Percentiles rank a stretch among this genome's conserved stretches.
Evolutionary conservation across 2,329 filamentous ascomycete genomes (phyloP).

Genomic region (Lasiodiplodia gonubiensis): DNA sequence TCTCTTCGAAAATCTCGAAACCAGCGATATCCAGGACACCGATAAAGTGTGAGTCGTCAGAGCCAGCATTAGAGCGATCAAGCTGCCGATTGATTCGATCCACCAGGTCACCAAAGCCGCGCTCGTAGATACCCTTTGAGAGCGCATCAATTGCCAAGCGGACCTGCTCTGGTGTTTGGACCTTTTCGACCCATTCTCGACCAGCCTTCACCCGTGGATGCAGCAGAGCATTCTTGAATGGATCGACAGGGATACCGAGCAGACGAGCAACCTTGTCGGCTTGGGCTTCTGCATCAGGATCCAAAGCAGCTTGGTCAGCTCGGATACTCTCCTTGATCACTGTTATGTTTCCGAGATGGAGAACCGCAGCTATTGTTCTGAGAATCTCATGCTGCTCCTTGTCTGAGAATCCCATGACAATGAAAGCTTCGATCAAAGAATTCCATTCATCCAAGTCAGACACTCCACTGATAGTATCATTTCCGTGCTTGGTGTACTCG

Average conservation of each 20-base stretch:
- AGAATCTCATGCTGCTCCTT: conserved; percentile 84
- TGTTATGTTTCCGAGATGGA: conserved; percentile 90
- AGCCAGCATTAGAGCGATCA: conserved; percentile 79
- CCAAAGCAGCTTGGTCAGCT: conserved; percentile 86
- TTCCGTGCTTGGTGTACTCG: conserved; percentile 87
- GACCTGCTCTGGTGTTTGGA: conserved; percentile 96
- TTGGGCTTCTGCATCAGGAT: conserved; percentile 74
- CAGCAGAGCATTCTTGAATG: conserved; percentile 85
- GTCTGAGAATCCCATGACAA: conserved; percentile 89
- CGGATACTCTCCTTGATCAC: conserved; percentile 90
- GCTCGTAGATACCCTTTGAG: conserved; percentile 96
- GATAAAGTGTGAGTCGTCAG: conserved; percentile 93
- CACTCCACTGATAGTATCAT: conserved; percentile 88
- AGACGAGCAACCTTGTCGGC: conserved; percentile 81
- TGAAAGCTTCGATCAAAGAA: conserved; percentile 86
- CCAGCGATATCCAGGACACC: conserved; percentile 98
- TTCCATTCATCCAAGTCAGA: conserved; percentile 93
- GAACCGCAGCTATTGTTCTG: conserved; percentile 84
- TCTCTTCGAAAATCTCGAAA: conserved; percentile 99
- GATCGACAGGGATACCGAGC: conserved; percentile 81
- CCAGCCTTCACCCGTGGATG: conserved; percentile 96
- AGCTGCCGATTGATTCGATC: conserved; percentile 89
- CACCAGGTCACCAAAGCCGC: conserved; percentile 91
- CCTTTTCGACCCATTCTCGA: conserved; percentile 97
- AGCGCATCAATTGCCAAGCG: conserved; percentile 87